These are phyloP conservation scores for Chlamydomonas asymmetrica DNA, from an alignment of 139 green algal species.

Conservation along the genomic window DNA sequence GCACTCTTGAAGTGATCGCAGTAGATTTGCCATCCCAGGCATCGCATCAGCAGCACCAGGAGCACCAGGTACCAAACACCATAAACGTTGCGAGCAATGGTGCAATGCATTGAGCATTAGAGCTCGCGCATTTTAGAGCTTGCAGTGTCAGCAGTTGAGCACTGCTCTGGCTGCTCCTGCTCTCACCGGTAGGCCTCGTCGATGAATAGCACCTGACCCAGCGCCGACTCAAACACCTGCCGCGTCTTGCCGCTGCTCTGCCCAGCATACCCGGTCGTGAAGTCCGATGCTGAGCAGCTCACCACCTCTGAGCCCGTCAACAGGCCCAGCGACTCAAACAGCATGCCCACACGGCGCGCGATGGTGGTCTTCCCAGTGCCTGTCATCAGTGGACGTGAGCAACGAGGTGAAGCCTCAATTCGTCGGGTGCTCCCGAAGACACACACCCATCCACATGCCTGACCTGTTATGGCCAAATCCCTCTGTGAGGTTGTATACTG, in stretches of 20 bases:
- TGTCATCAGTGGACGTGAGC: slow-evolving; percentile 11
- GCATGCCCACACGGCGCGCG: slow-evolving; percentile 38
- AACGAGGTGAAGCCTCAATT: too few relatives aligned
- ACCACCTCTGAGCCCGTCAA: slow-evolving; percentile 29
- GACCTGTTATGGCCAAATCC: too few relatives aligned
- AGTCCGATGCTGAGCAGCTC: slow-evolving; percentile 41
- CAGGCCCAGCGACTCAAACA: slow-evolving; percentile 49
- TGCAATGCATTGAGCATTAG: too few relatives aligned
- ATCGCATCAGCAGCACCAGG: too few relatives aligned
- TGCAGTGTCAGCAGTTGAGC: too few relatives aligned
- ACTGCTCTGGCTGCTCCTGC: background rate
- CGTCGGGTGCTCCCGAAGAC: too few relatives aligned
- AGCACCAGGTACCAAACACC: too few relatives aligned
- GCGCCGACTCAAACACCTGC: slow-evolving; percentile 40
- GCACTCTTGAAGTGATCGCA: too few relatives aligned
- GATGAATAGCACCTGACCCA: slow-evolving; percentile 54
- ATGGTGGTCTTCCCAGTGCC: slow-evolving; percentile 61
- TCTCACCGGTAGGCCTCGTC: slow-evolving; percentile 57
- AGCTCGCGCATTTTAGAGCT: too few relatives aligned
- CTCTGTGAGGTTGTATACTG: background rate
- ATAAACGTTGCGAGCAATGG: too few relatives aligned
- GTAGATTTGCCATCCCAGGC: too few relatives aligned
- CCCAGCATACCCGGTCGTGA: slow-evolving; percentile 45
- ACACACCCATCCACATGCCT: too few relatives aligned
- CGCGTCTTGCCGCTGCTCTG: slow-evolving; percentile 45